Base-by-base conservation (phyloP, 2,329 filamentous ascomycete genomes). In the Colletotrichum camelliae region DNA sequence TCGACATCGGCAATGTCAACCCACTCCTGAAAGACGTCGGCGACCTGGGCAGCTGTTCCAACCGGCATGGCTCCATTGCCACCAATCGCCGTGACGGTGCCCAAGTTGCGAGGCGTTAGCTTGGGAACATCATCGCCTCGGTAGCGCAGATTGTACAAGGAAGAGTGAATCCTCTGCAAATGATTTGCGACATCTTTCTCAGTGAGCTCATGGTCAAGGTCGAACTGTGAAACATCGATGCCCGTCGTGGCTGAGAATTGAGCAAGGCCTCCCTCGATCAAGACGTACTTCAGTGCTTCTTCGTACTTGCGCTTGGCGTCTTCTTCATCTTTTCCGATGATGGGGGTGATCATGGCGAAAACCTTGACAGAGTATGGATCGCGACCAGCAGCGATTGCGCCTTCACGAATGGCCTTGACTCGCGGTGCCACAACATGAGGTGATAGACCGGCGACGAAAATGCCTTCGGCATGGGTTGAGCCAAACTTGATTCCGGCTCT, bases 171-270 rank as follows among this genome's bases (percentile, higher is more conserved):
- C 75, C 87, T 89, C 76, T 89, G 83, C 13, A 88, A 88, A 76
- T 91, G 89, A 4, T 84, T 83, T 0, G 89, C 90, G 58, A 74
- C 67, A 75, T 92, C 89, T 6, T 86, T 87, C 1, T 87, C 87
- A 0, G 87, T 89, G 75, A 93, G 85, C n/a, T 90, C 89, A 77
- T 92, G 87, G 76, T 92, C 91, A 0, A 92, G 80, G 0, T 90
- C 89, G 57, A 92, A 87, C 77, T 86, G 86, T 4, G 88, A 90
- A 33, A 92, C 84, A 78, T 93, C 91, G 73, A 93, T 91, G 0
- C 91, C 91, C 0, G 90, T 91, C 87, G 89, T 91, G 2, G 90
- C 90, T 37, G 86, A 88, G 77, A 91, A 89, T 1, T 91, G 83
- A 0, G 90, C 90, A 2, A 92, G 82, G 0, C 89, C 90, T 0